A percentile compares a stretch with the other conserved stretches of the same genome.
phyloP scores from a whole-genome alignment of 768 basidiomycete species.

The Flagelloscypha sp. region DNA sequence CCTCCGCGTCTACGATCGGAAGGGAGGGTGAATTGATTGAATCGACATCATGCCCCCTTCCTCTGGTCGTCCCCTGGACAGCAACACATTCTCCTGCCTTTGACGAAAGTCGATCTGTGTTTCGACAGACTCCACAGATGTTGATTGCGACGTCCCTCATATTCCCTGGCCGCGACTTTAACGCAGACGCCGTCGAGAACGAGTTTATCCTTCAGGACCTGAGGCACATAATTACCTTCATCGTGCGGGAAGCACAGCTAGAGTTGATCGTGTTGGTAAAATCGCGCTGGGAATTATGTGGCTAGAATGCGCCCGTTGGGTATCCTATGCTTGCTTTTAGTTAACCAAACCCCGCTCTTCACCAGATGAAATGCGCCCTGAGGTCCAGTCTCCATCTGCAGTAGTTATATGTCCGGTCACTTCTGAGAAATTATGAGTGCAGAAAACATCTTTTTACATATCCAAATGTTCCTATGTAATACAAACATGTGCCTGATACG shows the following conservation, averaged over 20 bases:
- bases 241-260: slow-evolving; percentile 76
- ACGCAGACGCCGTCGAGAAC: slow-evolving; percentile 56
- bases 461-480: no score
- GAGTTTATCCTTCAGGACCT: slow-evolving; percentile 87
- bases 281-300: no score
- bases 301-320: no score
- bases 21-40: slow-evolving; percentile 55
- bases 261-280: slow-evolving; percentile 64
- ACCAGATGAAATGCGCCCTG: no score
- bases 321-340: no score
- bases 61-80: slow-evolving; percentile 25
- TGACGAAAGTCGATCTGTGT: slow-evolving; percentile 16
- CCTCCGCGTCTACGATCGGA: slow-evolving; percentile 58
- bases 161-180: slow-evolving; percentile 85
- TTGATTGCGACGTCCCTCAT: slow-evolving; percentile 87
- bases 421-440: no score
- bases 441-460: no score
- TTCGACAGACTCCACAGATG: slow-evolving; percentile 44
- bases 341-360: no score
- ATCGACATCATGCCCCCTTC: slow-evolving; percentile 73
- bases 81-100: slow-evolving; percentile 2
- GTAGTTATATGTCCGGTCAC: no score
- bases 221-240: slow-evolving; percentile 86
- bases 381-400: no score
- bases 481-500: no score